phyloP scores from a whole-genome alignment of 2,329 filamentous ascomycete genomes.

The Trichoderma harzianum region DNA sequence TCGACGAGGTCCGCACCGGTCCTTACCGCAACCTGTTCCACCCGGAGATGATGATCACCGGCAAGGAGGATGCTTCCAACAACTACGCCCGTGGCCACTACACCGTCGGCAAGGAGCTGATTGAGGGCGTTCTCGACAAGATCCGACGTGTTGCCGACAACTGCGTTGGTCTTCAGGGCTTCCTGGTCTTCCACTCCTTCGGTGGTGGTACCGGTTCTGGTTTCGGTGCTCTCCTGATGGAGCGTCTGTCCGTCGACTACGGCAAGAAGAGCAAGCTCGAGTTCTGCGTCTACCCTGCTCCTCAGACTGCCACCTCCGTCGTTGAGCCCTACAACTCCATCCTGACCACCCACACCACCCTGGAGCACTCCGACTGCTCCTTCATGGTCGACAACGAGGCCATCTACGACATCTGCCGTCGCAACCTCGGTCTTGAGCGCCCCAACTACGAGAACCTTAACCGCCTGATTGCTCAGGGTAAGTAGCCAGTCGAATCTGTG shows the following conservation, averaged over 20 bases:
- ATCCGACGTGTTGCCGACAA: slow-evolving; percentile 96
- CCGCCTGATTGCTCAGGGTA: slow-evolving; percentile 95
- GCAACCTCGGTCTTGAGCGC: slow-evolving; percentile 94
- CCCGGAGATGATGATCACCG: slow-evolving; percentile 99
- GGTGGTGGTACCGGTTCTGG: slow-evolving; percentile 98
- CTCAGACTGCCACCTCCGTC: slow-evolving; percentile 93
- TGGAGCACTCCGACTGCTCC: slow-evolving; percentile 99
- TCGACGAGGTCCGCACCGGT: slow-evolving; percentile 98
- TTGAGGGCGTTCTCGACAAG: slow-evolving; percentile 96
- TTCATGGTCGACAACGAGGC: slow-evolving; percentile 99
- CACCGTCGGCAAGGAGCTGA: slow-evolving; percentile 99
- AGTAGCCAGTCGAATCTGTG: slow-evolving; percentile 10
- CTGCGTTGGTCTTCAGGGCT: slow-evolving; percentile 96
- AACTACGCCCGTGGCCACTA: slow-evolving; percentile 99
- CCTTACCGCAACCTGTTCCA: slow-evolving; percentile 96
- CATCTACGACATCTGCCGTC: slow-evolving; percentile 98
- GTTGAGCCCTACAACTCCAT: slow-evolving; percentile 99
- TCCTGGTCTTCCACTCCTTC: slow-evolving; percentile 99
- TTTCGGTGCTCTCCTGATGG: slow-evolving; percentile 97
- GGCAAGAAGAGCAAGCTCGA: slow-evolving; percentile 99
- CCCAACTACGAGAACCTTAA: slow-evolving; percentile 99
- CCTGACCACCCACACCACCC: slow-evolving; percentile 96
- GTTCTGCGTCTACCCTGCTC: slow-evolving; percentile 98
- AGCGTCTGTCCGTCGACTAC: slow-evolving; percentile 97
- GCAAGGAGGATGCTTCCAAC: slow-evolving; percentile 99